Percentiles rank a stretch among this genome's conserved stretches.
Conservation (phyloP, 139 green algal species). For the Chlorella sp. region DNA sequence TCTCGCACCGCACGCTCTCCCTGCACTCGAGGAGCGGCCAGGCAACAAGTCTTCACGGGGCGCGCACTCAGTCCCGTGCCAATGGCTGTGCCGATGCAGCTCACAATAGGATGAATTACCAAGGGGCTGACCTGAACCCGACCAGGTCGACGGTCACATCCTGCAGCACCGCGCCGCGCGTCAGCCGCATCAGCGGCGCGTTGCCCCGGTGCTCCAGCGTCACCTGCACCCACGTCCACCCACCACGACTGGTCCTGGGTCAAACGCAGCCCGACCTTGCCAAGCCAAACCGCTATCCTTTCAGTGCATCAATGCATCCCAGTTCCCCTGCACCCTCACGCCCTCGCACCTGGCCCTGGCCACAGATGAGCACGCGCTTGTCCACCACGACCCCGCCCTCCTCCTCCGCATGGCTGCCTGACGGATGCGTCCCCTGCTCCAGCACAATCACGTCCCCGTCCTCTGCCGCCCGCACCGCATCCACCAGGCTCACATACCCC, state of each 20-base stretch:
- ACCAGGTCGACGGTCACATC: not conserved
- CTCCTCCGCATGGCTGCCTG: not conserved
- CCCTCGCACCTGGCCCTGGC: no score
- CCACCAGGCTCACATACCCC: not conserved
- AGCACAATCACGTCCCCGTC: not conserved
- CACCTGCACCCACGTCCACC: no score
- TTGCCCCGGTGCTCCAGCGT: not conserved
- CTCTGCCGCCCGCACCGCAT: not conserved
- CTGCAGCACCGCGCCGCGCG: not conserved
- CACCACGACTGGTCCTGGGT: no score
- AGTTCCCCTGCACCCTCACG: no score
- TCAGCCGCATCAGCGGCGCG: not conserved
- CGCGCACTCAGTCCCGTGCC: no score
- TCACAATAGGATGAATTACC: no score
- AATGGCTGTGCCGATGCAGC: no score
- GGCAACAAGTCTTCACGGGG: no score
- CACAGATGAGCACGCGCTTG: not conserved
- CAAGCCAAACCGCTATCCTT: no score
- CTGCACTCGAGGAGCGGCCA: not conserved
- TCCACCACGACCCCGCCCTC: not conserved
- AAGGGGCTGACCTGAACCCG: not conserved
- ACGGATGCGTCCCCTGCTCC: not conserved
- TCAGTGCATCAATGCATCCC: no score
- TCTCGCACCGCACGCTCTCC: not conserved
- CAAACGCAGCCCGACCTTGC: no score